Base-by-base conservation (phyloP, 1,284 basidiomycete genomes). In the Melampsora americana region DNA sequence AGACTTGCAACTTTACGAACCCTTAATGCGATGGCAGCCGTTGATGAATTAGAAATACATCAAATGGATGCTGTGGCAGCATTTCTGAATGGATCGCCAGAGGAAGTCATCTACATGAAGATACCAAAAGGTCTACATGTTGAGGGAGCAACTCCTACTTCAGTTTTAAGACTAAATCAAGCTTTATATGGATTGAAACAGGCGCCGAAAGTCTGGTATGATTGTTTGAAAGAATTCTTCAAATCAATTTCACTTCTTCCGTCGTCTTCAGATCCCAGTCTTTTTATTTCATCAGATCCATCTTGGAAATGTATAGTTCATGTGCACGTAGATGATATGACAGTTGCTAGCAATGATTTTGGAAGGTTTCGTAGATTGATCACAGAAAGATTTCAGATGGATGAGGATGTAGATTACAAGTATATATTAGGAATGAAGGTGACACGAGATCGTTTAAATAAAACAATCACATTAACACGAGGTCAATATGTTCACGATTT, bases 141-240 rank as follows among this genome's bases (percentile, higher is more conserved):
- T 20, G 11, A 11, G 11, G 46, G 20, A 11, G 20, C 20, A 48
- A 48, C 20, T 11, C 11, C 11, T 11, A 48, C 11, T 11, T 48
- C 46, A 48, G 46, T 48, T 20, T 28, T 60, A 60, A 20, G 59
- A 60, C 39, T 70, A 14, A 70, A 70, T 70, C 53, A 70, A 23
- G 59, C 56, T 5, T 26, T 70, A 20, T 70, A 70, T 28, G 53
- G 69, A 16, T 61, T 70, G 26, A 70, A 70, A 42, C 69, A 70
- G 44, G 44, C 28, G 39, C 69, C 69, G 23, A 26, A 32, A 4
- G 32, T 35, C 50, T 70, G 69, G 56, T 56, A 70, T 39, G 23
- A 39, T 2, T 30, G 9, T n/a, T 23, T 60, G 9, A 26, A 28
- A 60, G 46, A 48, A 20, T 48, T 48, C 20, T 48, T 48, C 20